These are phyloP conservation scores for Lobulomyces angularis DNA, from an alignment of 192 early-diverging fungal species.

Conservation along the genomic window DNA sequence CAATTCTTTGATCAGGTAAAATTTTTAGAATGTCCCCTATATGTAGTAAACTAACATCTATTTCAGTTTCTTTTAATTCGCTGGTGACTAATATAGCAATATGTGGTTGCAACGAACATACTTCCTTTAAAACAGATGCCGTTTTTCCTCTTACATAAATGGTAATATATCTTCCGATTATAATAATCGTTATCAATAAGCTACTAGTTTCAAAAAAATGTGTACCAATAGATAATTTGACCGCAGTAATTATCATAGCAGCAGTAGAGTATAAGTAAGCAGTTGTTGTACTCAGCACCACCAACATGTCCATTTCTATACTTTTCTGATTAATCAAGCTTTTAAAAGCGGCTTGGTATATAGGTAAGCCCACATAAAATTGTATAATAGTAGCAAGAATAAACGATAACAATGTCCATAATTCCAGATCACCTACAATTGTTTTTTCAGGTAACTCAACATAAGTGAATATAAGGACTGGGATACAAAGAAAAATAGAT, in stretches of 20 bases:
- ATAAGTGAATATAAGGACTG: too few relatives aligned
- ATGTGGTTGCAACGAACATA: conserved; percentile 46
- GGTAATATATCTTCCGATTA: conserved; percentile 72
- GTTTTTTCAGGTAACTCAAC: too few relatives aligned
- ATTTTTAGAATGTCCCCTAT: conserved; percentile 69
- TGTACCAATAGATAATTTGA: conserved; percentile 3
- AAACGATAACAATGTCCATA: too few relatives aligned
- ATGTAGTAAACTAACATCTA: conserved; percentile 40
- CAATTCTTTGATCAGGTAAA: conserved; percentile 50
- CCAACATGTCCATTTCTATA: conserved; percentile 73
- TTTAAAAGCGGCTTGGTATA: too few relatives aligned
- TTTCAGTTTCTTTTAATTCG: conserved; percentile 24
- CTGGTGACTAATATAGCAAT: conserved; percentile 43
- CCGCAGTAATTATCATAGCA: conserved; percentile 9
- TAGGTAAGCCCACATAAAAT: too few relatives aligned
- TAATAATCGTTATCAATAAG: conserved; percentile 67
- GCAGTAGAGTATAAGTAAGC: conserved; percentile 56
- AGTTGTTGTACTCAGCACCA: conserved; percentile 58
- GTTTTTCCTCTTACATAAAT: conserved; percentile 57
- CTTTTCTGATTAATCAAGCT: too few relatives aligned
- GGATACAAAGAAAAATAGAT: too few relatives aligned
- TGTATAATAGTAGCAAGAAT: too few relatives aligned
- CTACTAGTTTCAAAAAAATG: conserved; percentile 70
- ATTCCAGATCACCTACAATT: too few relatives aligned
- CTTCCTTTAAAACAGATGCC: neutral